phyloP scores from a whole-genome alignment of 352 stramenopile genomes.

The Globisporangium yorkense region DNA sequence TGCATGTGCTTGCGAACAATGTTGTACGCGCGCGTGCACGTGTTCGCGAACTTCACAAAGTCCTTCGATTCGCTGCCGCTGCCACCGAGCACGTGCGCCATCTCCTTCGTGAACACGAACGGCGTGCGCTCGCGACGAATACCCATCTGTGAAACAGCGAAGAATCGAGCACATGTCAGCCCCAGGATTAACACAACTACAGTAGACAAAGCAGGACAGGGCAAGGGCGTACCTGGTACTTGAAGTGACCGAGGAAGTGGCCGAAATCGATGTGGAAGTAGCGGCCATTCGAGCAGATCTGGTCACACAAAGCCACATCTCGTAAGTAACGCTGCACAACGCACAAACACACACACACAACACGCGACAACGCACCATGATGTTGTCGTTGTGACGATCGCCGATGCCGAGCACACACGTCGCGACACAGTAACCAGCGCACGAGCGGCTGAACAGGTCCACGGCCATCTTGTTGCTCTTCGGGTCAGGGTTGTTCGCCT shows the following conservation, averaged over 20 bases:
- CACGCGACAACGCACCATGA: constrained; percentile 77
- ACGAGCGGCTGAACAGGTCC: constrained; percentile 86
- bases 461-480: constrained; percentile 58
- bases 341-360: constrained; percentile 1
- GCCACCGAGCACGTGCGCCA: constrained; percentile 82
- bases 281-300: constrained; percentile 67
- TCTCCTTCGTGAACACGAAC: constrained; percentile 88
- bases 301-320: not conserved
- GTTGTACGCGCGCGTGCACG: constrained; percentile 65
- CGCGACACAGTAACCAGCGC: constrained; percentile 91
- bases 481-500: constrained; percentile 66
- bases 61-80: constrained; percentile 66
- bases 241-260: constrained; percentile 85
- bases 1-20: constrained; percentile 85
- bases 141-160: constrained; percentile 28
- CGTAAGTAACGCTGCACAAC: not conserved
- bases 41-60: constrained; percentile 69
- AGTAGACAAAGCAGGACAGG: not conserved
- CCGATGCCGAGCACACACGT: constrained; percentile 93
- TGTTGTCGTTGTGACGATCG: constrained; percentile 95
- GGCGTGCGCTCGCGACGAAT: constrained; percentile 78
- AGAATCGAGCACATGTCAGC: not conserved
- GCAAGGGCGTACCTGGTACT: constrained; percentile 41
- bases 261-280: constrained; percentile 91
- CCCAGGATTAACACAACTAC: not conserved